phyloP scores from a whole-genome alignment of 2,329 filamentous ascomycete species.

The Neopestalotiopsis clavispora region DNA sequence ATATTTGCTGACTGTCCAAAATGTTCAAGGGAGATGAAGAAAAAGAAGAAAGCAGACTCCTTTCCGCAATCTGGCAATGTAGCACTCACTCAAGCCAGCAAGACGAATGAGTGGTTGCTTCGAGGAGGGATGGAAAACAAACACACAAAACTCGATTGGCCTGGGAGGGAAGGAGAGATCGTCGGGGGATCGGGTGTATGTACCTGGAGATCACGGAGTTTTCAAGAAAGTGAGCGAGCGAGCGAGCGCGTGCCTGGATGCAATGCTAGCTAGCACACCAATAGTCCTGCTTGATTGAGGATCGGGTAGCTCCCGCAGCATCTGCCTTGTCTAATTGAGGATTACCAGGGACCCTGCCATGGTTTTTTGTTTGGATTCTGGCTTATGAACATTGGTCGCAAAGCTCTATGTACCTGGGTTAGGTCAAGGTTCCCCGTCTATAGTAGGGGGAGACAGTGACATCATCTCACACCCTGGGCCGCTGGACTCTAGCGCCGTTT shows the following conservation, averaged over 20 bases:
- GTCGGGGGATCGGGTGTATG: not conserved
- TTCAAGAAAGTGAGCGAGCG: not conserved
- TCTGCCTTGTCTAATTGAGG: slow-evolving; percentile 1
- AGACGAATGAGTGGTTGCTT: not conserved
- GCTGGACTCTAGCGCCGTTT: slow-evolving; percentile 5
- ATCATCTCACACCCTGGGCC: slow-evolving; percentile 4
- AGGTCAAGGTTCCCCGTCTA: not conserved
- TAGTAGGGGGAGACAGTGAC: slow-evolving; percentile 1
- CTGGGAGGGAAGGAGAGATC: not conserved
- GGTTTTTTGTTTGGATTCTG: slow-evolving; percentile 11
- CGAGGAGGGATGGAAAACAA: not conserved
- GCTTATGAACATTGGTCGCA: not conserved
- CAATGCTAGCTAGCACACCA: not conserved
- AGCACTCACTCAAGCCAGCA: slow-evolving; percentile 5
- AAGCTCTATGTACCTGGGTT: slow-evolving; percentile 10
- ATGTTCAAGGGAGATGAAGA: not conserved
- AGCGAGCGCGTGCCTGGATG: slow-evolving; percentile 1
- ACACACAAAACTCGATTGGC: not conserved
- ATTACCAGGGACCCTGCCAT: slow-evolving; percentile 15
- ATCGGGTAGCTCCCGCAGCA: not conserved
- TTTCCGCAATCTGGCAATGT: not conserved
- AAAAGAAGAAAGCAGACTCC: not conserved
- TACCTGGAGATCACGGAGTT: slow-evolving; percentile 12
- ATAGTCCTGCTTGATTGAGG: not conserved
- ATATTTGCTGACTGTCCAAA: not conserved